Evolutionary conservation across 768 basidiomycete genomes (phyloP), one percentile per base, ranked within the genome.

Genomic region (Tremella mesenterica): DNA sequence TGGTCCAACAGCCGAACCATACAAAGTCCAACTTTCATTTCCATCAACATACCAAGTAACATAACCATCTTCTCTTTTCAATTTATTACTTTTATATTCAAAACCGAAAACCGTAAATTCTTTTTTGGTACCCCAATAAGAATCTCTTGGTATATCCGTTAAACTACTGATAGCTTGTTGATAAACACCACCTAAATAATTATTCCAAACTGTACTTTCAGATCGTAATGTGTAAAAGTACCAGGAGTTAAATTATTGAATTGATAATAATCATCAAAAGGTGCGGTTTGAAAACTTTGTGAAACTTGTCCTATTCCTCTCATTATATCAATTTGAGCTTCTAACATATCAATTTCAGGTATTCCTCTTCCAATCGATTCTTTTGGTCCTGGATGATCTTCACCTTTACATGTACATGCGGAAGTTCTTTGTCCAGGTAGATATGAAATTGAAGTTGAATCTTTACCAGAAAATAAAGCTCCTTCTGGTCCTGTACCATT

Each of bases 341-440:
- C 92, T 53, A 93, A 68, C 55, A 97, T 79, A 73, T 96, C 92
- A 61, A 96, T 89, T 76, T 97, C 93, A 1, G 93, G 92, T 1
- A 85, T 87, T 28, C 82, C 82, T 48, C 92, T 82, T 18, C 83
- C 86, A 14, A 65, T 60, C 26, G 73, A 78, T 50, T 78, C 77
- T 33, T 64, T 77, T 2, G 92, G 92, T 10, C 92, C 92, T 1
- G 92, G 92, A 69, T 97, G 92, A 61, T 88, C 87, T 26, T 81
- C 81, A 12, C 81, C 83, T 0, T 84, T 74, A 69, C 92, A 97
- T 2, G 90, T 92, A 73, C 92, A 97, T 1, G 88, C 80, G 0
- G 82, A 83, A 36, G 57, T 44, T 26, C 68, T 58, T 51, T 73
- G 73, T 25, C 73, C 73, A 21, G 73, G 73, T 1, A 74, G 63